Evolutionary conservation across 345 rosid genomes (phyloP), one percentile per base, ranked within the genome.

Genomic region (Dimocarpus longan): DNA sequence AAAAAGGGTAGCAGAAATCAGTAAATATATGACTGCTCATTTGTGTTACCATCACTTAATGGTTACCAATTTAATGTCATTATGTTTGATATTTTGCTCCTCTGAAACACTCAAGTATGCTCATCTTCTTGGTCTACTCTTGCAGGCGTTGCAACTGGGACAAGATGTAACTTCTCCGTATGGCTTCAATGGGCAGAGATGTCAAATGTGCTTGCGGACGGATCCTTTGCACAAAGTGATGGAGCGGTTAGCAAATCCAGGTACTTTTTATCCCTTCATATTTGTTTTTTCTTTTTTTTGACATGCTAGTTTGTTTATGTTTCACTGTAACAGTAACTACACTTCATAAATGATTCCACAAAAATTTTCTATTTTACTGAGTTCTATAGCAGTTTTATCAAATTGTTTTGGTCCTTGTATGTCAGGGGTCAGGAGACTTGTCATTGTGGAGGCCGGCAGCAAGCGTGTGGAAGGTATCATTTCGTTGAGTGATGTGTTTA

Each of bases 391-490:
- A 8, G 50, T 68, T 40, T 37, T 28, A 19, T 22, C 11, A 24
- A 12, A 37, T 28, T 66, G 66, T 73, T 21, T 74, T 54, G 5
- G 10, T 66, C 48, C 57, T 40, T 80, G 75, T 70, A 71, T 75
- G 15, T 39, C 85, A 93, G 95, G 93, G 77, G 90, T 89, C 50
- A 85, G 97, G 84, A 86, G 97, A 79, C 82, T 93, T 54, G 85
- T 93, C 75, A 86, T 91, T 56, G 97, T 93, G 83, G 97, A 93
- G 81, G 91, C 93, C 42, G 97, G 97, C 63, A 93, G 93, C 91
- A 93, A 88, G 83, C 97, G 97, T 15, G 97, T 93, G 13, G 91
- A 93, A 90, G 98, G 96, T 76, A 86, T 91, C 50, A 86, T 93
- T 62, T 89, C 98, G 9, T 66, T 93, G 75, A 89, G 93, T 66